Evolutionary conservation across 2,329 filamentous ascomycete genomes (phyloP).

Genomic region (Anisogramma anomala): DNA sequence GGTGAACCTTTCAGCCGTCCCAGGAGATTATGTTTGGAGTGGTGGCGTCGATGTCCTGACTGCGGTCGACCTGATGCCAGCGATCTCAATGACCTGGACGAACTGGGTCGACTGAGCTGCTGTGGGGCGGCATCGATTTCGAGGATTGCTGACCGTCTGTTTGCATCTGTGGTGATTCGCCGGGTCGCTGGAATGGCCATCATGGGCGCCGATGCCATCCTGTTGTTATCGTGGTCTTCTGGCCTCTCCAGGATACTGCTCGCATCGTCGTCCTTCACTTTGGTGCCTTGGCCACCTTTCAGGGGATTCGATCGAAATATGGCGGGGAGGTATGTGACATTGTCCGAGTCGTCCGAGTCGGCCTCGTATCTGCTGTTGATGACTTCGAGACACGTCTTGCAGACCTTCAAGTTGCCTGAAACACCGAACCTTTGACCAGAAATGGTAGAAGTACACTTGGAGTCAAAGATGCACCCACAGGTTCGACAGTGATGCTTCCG

Average conservation of each 20-base stretch:
- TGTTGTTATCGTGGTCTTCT: constrained; percentile 34
- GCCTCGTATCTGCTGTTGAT: constrained; percentile 87
- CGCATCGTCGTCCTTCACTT: constrained; percentile 27
- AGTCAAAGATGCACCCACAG: constrained; percentile 97
- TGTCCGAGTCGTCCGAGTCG: constrained; percentile 75
- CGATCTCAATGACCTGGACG: constrained; percentile 78
- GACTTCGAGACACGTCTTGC: constrained; percentile 82
- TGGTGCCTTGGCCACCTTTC: constrained; percentile 28
- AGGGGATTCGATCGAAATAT: constrained; percentile 47
- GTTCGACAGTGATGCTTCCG: constrained; percentile 93
- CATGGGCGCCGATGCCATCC: constrained; percentile 54
- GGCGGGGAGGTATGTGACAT: constrained; percentile 54
- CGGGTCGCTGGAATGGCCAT: constrained; percentile 59
- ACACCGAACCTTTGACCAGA: constrained; percentile 81
- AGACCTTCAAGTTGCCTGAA: constrained; percentile 72
- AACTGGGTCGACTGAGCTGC: constrained; percentile 79
- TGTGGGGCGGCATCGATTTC: constrained; percentile 66
- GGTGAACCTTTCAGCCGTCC: constrained; percentile 53
- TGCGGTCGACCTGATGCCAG: constrained; percentile 57
- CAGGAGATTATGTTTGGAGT: constrained; percentile 76
- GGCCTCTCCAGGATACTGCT: constrained; percentile 29
- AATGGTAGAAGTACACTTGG: constrained; percentile 88
- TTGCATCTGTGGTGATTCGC: constrained; percentile 48
- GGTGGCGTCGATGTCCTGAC: constrained; percentile 73
- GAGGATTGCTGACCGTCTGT: constrained; percentile 75